These are phyloP conservation scores for Fusarium tuaranense DNA, from an alignment of 2,329 filamentous ascomycete genomes.

Conservation along the genomic window DNA sequence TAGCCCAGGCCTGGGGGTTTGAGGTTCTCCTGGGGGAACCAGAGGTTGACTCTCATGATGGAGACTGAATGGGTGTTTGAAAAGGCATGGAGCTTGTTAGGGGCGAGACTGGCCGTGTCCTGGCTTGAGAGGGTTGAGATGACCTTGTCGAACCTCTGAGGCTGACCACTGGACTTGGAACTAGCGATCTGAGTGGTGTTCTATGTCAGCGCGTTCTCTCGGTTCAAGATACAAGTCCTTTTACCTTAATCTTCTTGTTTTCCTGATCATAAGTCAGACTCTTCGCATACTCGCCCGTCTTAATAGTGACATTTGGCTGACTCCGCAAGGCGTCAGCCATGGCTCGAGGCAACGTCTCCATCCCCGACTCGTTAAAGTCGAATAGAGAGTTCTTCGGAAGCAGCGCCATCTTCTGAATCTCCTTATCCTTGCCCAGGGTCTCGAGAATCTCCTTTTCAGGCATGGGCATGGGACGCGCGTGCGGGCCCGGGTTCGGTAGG, in stretches of 20 bases:
- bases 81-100: conserved; percentile 60
- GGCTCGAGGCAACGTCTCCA: conserved; percentile 69
- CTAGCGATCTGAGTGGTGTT: conserved; percentile 28
- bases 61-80: conserved; percentile 73
- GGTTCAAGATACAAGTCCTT: conserved; percentile 1
- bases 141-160: conserved; percentile 63
- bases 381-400: conserved; percentile 48
- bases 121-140: conserved; percentile 73
- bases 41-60: conserved; percentile 94
- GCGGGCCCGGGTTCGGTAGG: conserved; percentile 45
- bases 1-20: conserved; percentile 86
- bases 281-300: conserved; percentile 60
- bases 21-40: conserved; percentile 75
- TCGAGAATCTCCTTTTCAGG: conserved; percentile 47
- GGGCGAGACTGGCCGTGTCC: conserved; percentile 54
- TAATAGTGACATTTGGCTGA: conserved; percentile 71
- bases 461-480: conserved; percentile 56
- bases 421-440: conserved; percentile 43
- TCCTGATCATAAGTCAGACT: conserved; percentile 56
- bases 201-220: conserved; percentile 4
- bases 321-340: conserved; percentile 63
- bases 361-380: conserved; percentile 64
- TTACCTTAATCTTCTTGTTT: conserved; percentile 57
- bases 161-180: conserved; percentile 7
- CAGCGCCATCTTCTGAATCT: conserved; percentile 48